Evolutionary conservation across 2,329 filamentous ascomycete species (phyloP).

Genomic region (Ophiostoma pallidulum): DNA sequence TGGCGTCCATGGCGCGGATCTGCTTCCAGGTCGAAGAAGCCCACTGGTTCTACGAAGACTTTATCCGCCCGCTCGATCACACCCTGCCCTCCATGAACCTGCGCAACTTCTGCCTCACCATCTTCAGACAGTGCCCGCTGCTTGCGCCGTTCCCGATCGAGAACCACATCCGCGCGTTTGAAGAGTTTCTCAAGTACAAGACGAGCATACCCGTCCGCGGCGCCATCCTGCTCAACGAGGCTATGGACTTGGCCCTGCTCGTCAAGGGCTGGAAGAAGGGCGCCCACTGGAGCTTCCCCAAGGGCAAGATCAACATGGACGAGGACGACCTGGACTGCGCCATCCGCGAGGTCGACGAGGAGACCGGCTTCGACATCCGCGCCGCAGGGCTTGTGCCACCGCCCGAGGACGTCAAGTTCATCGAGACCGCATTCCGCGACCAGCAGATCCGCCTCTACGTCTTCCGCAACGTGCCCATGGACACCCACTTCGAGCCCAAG

Average conservation of each 20-base stretch:
- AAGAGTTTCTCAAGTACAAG: constrained; percentile 91
- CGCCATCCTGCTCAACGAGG: constrained; percentile 82
- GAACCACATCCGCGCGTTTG: constrained; percentile 73
- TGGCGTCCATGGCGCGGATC: constrained; percentile 82
- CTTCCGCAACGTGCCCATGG: constrained; percentile 77
- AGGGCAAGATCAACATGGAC: constrained; percentile 97
- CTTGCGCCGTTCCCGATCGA: constrained; percentile 71
- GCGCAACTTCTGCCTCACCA: constrained; percentile 74
- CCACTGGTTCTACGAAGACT: constrained; percentile 99
- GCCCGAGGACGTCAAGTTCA: constrained; percentile 65
- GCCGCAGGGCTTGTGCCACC: constrained; percentile 66
- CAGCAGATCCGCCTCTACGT: constrained; percentile 91
- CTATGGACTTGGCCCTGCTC: constrained; percentile 88
- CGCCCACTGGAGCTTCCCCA: constrained; percentile 90
- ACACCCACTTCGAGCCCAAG: constrained; percentile 78
- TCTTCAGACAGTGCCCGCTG: constrained; percentile 90
- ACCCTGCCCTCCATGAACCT: constrained; percentile 76
- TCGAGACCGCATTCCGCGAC: constrained; percentile 82
- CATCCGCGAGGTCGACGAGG: constrained; percentile 87
- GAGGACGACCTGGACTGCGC: constrained; percentile 92
- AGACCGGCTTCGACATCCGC: constrained; percentile 80
- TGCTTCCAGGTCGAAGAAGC: constrained; percentile 99
- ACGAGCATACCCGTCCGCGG: constrained; percentile 87
- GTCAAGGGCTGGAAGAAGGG: constrained; percentile 98
- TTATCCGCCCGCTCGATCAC: constrained; percentile 83